A percentile compares a stretch with the other conserved stretches of the same genome.
Conservation (phyloP, 2,329 filamentous ascomycete species). For the Hymenoscyphus repandus region DNA sequence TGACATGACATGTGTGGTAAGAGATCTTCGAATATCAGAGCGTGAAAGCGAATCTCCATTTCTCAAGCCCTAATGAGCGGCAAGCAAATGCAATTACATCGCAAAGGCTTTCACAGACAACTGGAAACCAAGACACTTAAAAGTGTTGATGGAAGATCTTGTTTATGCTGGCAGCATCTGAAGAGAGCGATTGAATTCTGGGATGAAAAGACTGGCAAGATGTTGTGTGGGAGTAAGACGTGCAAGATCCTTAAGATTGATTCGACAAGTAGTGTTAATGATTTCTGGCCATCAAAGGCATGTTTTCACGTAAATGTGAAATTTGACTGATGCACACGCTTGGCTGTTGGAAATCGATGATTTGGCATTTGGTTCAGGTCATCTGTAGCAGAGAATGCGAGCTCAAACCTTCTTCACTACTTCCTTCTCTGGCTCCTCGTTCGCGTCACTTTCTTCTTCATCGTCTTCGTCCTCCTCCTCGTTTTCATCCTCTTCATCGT, state of each 20-base stretch:
- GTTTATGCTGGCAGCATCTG: no score
- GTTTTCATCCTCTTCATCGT: constrained; percentile 29
- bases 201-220: neutral
- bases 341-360: neutral
- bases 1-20: no score
- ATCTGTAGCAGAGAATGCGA: neutral
- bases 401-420: neutral
- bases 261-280: neutral
- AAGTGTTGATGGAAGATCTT: no score
- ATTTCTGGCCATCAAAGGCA: neutral
- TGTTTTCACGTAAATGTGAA: no score
- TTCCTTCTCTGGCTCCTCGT: neutral
- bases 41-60: no score
- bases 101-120: no score
- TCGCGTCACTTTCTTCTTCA: constrained; percentile 10
- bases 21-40: no score
- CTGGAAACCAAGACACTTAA: no score
- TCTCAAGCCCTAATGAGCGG: no score
- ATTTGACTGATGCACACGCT: no score
- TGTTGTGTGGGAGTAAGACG: neutral
- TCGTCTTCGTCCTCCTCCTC: constrained; percentile 30
- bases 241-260: neutral
- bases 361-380: neutral
- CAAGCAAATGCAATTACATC: no score
- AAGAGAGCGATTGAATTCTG: neutral